Evolutionary conservation across 805 yeast species (phyloP), one percentile per base, ranked within the genome.

Genomic region (Saturnispora diversa): DNA sequence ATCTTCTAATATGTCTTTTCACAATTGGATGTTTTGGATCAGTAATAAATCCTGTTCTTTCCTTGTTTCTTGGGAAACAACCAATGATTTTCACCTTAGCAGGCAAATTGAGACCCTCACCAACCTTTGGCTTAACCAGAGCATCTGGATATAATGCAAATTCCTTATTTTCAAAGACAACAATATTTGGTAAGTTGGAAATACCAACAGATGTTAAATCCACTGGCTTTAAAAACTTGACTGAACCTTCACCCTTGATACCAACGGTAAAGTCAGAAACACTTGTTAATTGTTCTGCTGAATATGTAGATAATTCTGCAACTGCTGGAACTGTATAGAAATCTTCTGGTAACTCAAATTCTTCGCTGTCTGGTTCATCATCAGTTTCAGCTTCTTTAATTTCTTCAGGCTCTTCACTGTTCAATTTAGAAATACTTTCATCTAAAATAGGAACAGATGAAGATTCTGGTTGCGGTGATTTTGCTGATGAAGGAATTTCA

Each of bases 281-380:
- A 5, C 70, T 53, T 41, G 81, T 75, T 37, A 86, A 69, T 45
- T 85, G 80, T 8, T 75, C 62, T 28, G 84, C 65, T 0, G 85
- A 59, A 70, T 74, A 68, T 13, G 67, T 60, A 41, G 72, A 69
- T 39, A 92, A 64, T 36, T 77, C 77, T 5, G 77, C 72, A 28
- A 80, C 54, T 2, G 86, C 67, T 13, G 98, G 98, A 5, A 84
- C 74, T 40, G 79, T 80, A 84, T 92, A 92, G 62, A 88, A 92
- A 5, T 88, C 95, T 36, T 82, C 74, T 11, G 77, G 59, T 37
- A 58, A 44, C 2, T 19, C 37, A 32, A 9, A 39, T 13, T 27
- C 31, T 9, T 20, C 30, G 17, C 23, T 22, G n/a, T 20, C 31
- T 0, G 24, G 15, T 7, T 31, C 40, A 13, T 31, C 31, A 3